Conservation (phyloP, 2,329 filamentous ascomycete genomes). For the Pseudopyrenochaeta lycopersici region DNA sequence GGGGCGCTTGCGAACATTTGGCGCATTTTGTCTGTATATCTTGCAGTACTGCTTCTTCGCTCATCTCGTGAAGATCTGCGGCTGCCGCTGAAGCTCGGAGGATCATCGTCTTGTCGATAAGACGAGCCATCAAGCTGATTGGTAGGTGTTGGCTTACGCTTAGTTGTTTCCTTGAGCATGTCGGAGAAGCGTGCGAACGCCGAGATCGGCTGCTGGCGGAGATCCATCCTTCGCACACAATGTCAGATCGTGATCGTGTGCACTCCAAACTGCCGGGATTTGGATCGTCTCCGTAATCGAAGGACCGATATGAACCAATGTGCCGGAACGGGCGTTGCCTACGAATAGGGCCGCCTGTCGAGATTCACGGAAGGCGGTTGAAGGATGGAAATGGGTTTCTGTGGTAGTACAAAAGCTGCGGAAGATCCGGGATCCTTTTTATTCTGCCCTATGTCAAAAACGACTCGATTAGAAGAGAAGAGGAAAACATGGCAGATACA, state of each 20-base stretch:
- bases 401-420: no score
- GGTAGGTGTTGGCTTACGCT: constrained; percentile 11
- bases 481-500: no score
- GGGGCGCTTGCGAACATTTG: constrained; percentile 15
- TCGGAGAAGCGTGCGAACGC: constrained; percentile 23
- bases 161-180: constrained; percentile 22
- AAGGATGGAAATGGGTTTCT: no score
- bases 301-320: no score
- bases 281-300: no score
- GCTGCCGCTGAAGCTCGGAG: not conserved
- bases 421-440: no score
- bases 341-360: no score
- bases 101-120: not conserved
- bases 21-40: constrained; percentile 22
- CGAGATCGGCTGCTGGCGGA: constrained; percentile 4
- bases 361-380: no score
- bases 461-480: no score
- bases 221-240: not conserved
- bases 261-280: no score
- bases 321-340: no score
- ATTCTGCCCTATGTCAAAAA: no score
- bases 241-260: not conserved
- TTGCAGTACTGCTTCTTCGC: constrained; percentile 20
- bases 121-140: not conserved
- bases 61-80: not conserved